Base-by-base conservation (phyloP, 257 asterid species). In the Primulina eburnea region DNA sequence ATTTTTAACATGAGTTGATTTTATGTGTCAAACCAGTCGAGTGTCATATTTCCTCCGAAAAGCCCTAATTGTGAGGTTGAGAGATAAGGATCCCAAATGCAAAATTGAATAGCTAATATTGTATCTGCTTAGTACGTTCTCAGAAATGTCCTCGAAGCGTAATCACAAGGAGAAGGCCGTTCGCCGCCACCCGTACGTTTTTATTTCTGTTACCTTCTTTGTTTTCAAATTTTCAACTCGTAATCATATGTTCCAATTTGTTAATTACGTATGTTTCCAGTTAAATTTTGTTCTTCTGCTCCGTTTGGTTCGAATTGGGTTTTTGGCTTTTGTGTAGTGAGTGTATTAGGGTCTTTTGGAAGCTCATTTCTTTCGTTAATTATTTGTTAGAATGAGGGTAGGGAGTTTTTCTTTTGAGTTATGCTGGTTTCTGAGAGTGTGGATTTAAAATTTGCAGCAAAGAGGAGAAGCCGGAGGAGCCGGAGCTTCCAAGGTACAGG, bases 401-500 rank as follows among this genome's bases (percentile, higher is more conserved):
- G 47, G 47, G 9, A 70, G 57, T 30, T 33, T 24, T 59, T 64
- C 53, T 6, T 34, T 58, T 37, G 1, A 4, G 37, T 52, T 32
- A 21, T 4, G 38, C 52, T 67, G 68, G 35, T 33, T 71, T 74
- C 63, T 72, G 79, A 74, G 65, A 33, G 68, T 68, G 72, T 38
- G 52, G 37, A 33, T 24, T 69, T 32, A 35, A 60, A 32, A 66
- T 37, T 78, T 79, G 68, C 78, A 84, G 88, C 64, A 94, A 92
- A 72, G 97, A 94, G 88, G 99, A 94, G 86, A 94, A 90, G 76
- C 77, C 83, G 8, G 97, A 85, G 64, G 97, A 94, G 68, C 87
- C 92, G 2, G 97, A 94, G 62, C 84, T 65, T 57, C 96, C 97
- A 0, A 87, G 84, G 75, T 94, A 94, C 78, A 84, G 97, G 73